Conservation (phyloP, 768 basidiomycete species). For the Mycena filopes region DNA sequence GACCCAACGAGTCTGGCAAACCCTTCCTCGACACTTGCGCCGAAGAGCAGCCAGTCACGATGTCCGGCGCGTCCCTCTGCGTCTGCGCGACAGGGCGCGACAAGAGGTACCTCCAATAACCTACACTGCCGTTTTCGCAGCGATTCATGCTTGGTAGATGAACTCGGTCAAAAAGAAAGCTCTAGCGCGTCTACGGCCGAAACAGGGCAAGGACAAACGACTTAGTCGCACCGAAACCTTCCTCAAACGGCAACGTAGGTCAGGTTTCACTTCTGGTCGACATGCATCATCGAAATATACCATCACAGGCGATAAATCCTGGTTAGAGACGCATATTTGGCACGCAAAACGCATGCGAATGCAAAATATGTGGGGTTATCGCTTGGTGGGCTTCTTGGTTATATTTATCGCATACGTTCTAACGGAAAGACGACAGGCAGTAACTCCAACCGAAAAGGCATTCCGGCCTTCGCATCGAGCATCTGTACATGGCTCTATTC, state of each 20-base stretch:
- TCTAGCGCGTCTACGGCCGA: conserved; percentile 59
- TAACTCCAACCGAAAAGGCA: conserved; percentile 90
- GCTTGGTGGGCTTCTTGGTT: conserved; percentile 64
- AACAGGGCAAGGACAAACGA: conserved; percentile 70
- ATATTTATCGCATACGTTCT: not conserved
- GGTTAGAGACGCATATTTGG: conserved; percentile 98
- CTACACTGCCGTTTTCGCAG: not conserved
- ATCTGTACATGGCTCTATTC: conserved; percentile 82
- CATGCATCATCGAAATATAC: not conserved
- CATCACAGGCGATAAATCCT: conserved; percentile 78
- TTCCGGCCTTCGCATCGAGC: conserved; percentile 94
- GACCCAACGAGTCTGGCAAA: conserved; percentile 91
- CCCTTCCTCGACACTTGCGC: conserved; percentile 90
- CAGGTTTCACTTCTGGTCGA: not conserved
- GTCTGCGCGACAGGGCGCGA: conserved; percentile 82
- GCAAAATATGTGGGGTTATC: conserved; percentile 92
- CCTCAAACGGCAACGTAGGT: conserved; percentile 78
- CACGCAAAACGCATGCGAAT: conserved; percentile 97
- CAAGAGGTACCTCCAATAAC: conserved; percentile 69
- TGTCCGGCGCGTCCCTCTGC: conserved; percentile 87
- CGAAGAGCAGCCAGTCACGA: conserved; percentile 96
- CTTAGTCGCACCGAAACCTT: conserved; percentile 69
- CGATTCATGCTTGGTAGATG: conserved; percentile 50
- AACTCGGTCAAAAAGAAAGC: conserved; percentile 53
- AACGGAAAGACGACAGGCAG: conserved; percentile 60